Conservation (phyloP, 1,139 yeast genomes). For the Hemisphaericaspora xylofermentans region DNA sequence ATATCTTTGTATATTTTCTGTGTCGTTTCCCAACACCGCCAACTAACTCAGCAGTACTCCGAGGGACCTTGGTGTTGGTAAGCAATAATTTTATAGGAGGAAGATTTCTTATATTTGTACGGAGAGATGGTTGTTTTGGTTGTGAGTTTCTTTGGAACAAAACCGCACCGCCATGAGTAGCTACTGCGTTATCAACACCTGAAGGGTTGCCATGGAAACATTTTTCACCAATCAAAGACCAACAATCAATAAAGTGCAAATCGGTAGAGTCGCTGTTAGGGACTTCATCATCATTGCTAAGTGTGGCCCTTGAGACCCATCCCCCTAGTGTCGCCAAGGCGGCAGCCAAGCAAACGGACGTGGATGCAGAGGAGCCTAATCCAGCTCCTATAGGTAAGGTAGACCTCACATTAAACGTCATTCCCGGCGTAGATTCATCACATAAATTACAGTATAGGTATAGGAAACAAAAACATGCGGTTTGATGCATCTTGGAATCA, state of each 20-base stretch:
- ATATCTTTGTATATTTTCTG: slow-evolving; percentile 52
- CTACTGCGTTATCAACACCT: slow-evolving; percentile 96
- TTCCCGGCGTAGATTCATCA: slow-evolving; percentile 44
- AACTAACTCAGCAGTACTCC: slow-evolving; percentile 84
- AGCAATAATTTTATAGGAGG: slow-evolving; percentile 75
- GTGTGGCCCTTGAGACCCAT: slow-evolving; percentile 39
- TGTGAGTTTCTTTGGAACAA: slow-evolving; percentile 68
- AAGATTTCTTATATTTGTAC: slow-evolving; percentile 67
- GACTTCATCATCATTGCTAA: slow-evolving; percentile 29
- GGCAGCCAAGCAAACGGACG: slow-evolving; percentile 80
- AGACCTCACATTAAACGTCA: slow-evolving; percentile 68
- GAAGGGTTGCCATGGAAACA: slow-evolving; percentile 97
- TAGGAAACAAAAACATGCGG: slow-evolving; percentile 84
- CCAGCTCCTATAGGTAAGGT: slow-evolving; percentile 97
- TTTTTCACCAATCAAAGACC: slow-evolving; percentile 93
- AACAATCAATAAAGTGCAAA: slow-evolving; percentile 65
- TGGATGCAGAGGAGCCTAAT: slow-evolving; percentile 90
- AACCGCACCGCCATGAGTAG: slow-evolving; percentile 95
- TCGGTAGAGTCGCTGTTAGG: slow-evolving; percentile 40
- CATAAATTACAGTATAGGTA: slow-evolving; percentile 70
- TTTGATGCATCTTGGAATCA: slow-evolving; percentile 60
- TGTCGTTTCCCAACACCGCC: slow-evolving; percentile 66
- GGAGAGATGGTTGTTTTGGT: slow-evolving; percentile 54
- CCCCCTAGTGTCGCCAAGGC: slow-evolving; percentile 68
- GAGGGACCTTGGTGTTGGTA: slow-evolving; percentile 82